Conservation (phyloP, 2,329 filamentous ascomycete species). For the Eurotiales sp. region DNA sequence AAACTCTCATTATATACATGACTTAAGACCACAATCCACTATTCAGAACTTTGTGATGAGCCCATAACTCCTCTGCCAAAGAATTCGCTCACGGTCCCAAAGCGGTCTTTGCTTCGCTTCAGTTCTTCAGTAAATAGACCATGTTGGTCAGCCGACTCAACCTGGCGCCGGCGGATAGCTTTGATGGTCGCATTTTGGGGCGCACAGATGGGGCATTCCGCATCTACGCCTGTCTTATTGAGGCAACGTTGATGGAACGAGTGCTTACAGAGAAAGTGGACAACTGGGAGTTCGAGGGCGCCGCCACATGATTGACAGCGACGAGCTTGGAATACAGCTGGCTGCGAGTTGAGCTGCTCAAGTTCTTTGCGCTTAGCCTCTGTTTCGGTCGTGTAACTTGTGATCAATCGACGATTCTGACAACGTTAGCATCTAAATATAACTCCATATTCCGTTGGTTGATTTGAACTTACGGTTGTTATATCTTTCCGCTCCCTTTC, state of each 20-base stretch:
- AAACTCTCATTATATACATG: not conserved
- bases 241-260: constrained; percentile 92
- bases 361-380: constrained; percentile 75
- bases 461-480: constrained; percentile 43
- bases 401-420: constrained; percentile 73
- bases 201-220: constrained; percentile 83
- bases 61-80: constrained; percentile 91
- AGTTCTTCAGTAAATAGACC: constrained; percentile 84
- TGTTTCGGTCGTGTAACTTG: constrained; percentile 80
- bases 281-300: constrained; percentile 77
- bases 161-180: constrained; percentile 79
- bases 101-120: constrained; percentile 72
- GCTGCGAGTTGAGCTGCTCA: constrained; percentile 69
- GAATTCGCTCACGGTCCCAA: constrained; percentile 90
- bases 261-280: constrained; percentile 97
- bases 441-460: not conserved
- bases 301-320: constrained; percentile 79
- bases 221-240: constrained; percentile 60
- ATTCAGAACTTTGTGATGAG: constrained; percentile 31
- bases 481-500: constrained; percentile 86
- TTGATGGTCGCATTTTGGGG: constrained; percentile 81
- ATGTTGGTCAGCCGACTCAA: constrained; percentile 80
- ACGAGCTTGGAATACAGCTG: constrained; percentile 84
- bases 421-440: constrained; percentile 13
- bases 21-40: not conserved